Evolutionary conservation across 352 stramenopile genomes (phyloP).

Genomic region (Phytophthora pseudosyringae): DNA sequence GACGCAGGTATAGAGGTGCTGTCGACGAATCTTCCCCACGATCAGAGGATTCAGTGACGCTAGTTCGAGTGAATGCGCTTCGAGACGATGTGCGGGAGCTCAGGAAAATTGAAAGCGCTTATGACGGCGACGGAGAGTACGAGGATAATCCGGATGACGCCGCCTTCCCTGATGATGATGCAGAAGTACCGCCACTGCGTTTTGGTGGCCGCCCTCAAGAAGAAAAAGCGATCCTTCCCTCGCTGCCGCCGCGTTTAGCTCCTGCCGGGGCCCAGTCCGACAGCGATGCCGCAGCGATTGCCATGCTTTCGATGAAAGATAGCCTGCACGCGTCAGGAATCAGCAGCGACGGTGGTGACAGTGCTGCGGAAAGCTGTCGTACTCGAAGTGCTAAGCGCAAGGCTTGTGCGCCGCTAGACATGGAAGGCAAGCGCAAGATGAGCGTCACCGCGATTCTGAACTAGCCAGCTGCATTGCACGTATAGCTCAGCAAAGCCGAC

Average conservation of each 20-base stretch:
- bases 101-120: conserved; percentile 70
- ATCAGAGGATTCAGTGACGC: conserved; percentile 65
- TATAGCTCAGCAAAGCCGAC: conserved; percentile 9
- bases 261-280: conserved; percentile 63
- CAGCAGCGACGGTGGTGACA: conserved; percentile 55
- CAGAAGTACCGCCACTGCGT: conserved; percentile 30
- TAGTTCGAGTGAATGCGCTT: conserved; percentile 78
- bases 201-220: conserved; percentile 34
- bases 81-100: conserved; percentile 78
- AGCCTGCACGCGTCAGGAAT: conserved; percentile 39
- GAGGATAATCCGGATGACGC: conserved; percentile 64
- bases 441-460: conserved; percentile 90
- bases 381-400: conserved; percentile 66
- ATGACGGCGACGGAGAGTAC: conserved; percentile 73
- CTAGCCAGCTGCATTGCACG: conserved; percentile 35
- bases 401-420: conserved; percentile 61
- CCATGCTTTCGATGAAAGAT: conserved; percentile 86
- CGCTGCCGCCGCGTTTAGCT: conserved; percentile 29
- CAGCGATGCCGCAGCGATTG: conserved; percentile 74
- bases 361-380: conserved; percentile 35
- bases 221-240: conserved; percentile 30
- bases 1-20: conserved; percentile 33
- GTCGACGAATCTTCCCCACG: conserved; percentile 45
- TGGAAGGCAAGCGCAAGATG: conserved; percentile 87
- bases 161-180: conserved; percentile 41